Percentiles rank a stretch among this genome's conserved stretches.
phyloP scores from a whole-genome alignment of 1,284 basidiomycete genomes.

The Paramarasmius palmivorus region DNA sequence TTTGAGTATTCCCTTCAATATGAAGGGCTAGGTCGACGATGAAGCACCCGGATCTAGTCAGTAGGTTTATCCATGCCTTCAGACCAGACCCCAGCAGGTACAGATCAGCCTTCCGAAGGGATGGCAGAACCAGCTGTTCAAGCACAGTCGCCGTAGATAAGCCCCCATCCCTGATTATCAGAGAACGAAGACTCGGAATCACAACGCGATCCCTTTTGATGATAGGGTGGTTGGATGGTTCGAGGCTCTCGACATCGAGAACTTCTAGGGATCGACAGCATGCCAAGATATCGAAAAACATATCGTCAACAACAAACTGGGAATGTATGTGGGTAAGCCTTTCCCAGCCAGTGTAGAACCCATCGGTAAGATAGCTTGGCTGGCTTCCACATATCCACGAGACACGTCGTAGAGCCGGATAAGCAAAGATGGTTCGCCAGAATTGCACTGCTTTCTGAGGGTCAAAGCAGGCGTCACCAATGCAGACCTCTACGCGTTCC shows the following conservation, averaged over 20 bases:
- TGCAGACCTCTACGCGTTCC: not conserved
- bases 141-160: not conserved
- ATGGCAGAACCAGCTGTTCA: not conserved
- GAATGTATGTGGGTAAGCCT: not conserved
- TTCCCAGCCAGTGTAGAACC: not conserved
- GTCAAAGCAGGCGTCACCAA: not conserved
- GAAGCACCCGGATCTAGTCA: too few species aligned
- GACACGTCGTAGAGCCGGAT: not conserved
- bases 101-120: not conserved
- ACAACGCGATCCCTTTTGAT: not conserved
- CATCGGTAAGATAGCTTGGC: not conserved
- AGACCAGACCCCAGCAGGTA: too few species aligned
- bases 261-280: not conserved
- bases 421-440: not conserved
- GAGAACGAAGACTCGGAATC: not conserved
- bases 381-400: not conserved
- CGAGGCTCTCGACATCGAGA: not conserved
- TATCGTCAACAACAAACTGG: not conserved
- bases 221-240: not conserved
- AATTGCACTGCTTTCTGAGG: not conserved
- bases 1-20: too few species aligned
- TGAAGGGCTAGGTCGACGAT: too few species aligned
- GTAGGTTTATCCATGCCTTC: too few species aligned
- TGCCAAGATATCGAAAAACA: not conserved
- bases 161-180: not conserved